Evolutionary conservation across 192 early-diverging fungal genomes (phyloP).

Genomic region (Borealophlyctis nickersoniae): DNA sequence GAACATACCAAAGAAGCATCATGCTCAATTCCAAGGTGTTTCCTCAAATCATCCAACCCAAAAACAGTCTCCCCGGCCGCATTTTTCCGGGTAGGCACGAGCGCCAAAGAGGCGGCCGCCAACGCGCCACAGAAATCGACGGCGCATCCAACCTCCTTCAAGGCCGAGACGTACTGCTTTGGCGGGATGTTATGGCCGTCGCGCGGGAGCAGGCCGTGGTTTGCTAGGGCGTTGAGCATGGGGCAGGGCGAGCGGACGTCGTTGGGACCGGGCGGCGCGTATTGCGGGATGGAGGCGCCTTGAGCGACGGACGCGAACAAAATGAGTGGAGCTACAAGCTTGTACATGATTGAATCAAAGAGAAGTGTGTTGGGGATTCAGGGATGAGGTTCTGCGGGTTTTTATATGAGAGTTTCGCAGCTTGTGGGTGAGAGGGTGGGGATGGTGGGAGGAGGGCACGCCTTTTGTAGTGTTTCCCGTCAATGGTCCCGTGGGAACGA

Average conservation of each 20-base stretch:
- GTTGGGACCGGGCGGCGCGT: background rate
- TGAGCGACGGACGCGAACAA: background rate
- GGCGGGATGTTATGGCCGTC: constrained; percentile 15
- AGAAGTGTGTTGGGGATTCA: too few species aligned
- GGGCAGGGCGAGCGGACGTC: constrained; percentile 21
- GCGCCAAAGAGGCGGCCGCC: background rate
- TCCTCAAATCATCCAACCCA: constrained; percentile 23
- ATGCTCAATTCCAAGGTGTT: constrained; percentile 19
- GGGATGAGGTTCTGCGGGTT: too few species aligned
- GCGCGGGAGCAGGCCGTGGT: constrained; percentile 22
- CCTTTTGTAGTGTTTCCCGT: too few species aligned
- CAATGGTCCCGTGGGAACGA: too few species aligned
- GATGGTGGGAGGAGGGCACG: too few species aligned
- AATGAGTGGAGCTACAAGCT: too few species aligned
- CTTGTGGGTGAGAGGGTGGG: too few species aligned
- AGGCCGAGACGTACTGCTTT: constrained; percentile 7
- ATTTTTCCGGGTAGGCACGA: constrained; percentile 12
- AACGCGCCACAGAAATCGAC: constrained; percentile 9
- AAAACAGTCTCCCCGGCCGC: constrained; percentile 4
- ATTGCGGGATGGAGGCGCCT: constrained; percentile 3
- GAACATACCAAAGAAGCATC: constrained; percentile 19
- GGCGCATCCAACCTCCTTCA: constrained; percentile 10
- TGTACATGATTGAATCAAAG: too few species aligned
- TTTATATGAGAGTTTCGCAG: too few species aligned
- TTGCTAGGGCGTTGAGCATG: constrained; percentile 18